Evolutionary conservation across 2,329 filamentous ascomycete genomes (phyloP), one percentile per base, ranked within the genome.

Genomic region (Trichophyton rubrum): DNA sequence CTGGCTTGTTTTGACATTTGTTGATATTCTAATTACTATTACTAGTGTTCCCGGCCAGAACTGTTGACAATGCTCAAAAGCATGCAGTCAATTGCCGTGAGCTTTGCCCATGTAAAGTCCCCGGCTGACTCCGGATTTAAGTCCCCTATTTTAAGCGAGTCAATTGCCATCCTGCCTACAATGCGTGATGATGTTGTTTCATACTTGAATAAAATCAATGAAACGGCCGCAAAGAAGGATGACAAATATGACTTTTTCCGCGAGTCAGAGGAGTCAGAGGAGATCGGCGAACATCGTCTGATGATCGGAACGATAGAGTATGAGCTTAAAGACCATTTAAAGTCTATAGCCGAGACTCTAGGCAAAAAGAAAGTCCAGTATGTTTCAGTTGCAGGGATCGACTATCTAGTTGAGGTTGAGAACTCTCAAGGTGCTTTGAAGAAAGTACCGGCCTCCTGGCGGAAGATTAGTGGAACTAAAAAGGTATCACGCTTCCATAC

Each of bases 241-340:
- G 91, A 99, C 78, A 96, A 96, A 71, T 97, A 96, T 71, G 79
- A 81, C 40, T 99, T 99, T 78, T 96, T 99, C 72, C 84, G 87
- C 4, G 90, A 96, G 64, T 82, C 87, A 43, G 82, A 90, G 64
- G 92, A 96, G 73, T 95, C 88, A 0, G 91, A 96, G 27, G 87
- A 85, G 49, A 96, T 99, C 65, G 85, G 86, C 20, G 86, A 92
- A 66, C 86, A 95, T 69, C 96, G 96, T 72, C 78, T 95, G 40
- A 89, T 89, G 63, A 99, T 99, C 65, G 89, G 85, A n/a, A 86
- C 85, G 22, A 89, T 97, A 3, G 92, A 99, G 74, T 85, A 93
- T 67, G 90, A 96, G 61, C 82, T 99, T 1, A 82, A 92, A 62
- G 82, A 84, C 15, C 89, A 97, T 71, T 86, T 86, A 45, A 72